phyloP scores from a whole-genome alignment of 176 grass and related monocot species.

The Aechmea fasciata region DNA sequence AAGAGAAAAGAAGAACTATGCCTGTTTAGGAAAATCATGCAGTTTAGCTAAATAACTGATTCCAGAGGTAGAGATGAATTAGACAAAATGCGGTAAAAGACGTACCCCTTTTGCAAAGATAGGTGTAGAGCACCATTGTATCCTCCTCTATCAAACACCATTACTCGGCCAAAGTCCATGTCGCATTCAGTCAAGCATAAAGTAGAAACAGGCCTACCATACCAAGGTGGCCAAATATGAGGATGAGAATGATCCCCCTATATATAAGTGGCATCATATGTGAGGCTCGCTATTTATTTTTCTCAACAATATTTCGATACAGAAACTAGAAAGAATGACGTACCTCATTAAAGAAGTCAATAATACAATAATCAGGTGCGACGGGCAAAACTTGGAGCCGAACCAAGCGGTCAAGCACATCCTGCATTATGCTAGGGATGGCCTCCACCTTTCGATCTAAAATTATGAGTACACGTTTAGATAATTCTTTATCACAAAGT shows the following conservation, averaged over 20 bases:
- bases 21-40: too few species aligned
- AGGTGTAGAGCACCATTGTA: conserved; percentile 72
- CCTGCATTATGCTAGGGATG: conserved; percentile 55
- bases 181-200: conserved; percentile 94
- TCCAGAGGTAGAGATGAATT: neutral
- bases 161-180: conserved; percentile 70
- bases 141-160: conserved; percentile 52
- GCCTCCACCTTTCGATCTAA: conserved; percentile 64
- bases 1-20: too few species aligned
- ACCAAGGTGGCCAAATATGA: conserved; percentile 47
- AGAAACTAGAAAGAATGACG: conserved; percentile 2
- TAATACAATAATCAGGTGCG: conserved; percentile 86
- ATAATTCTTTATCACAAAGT: neutral
- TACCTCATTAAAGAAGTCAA: conserved; percentile 87
- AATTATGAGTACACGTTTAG: conserved; percentile 6
- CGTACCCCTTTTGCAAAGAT: conserved; percentile 58
- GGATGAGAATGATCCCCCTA: conserved; percentile 61
- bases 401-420: conserved; percentile 60
- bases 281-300: conserved; percentile 5
- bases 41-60: too few species aligned
- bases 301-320: neutral
- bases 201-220: conserved; percentile 78
- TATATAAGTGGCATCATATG: neutral
- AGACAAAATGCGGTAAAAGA: conserved; percentile 16
- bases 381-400: conserved; percentile 44